Evolutionary conservation across 176 grass and related monocot genomes (phyloP).

Genomic region (Aegilops speltoides): DNA sequence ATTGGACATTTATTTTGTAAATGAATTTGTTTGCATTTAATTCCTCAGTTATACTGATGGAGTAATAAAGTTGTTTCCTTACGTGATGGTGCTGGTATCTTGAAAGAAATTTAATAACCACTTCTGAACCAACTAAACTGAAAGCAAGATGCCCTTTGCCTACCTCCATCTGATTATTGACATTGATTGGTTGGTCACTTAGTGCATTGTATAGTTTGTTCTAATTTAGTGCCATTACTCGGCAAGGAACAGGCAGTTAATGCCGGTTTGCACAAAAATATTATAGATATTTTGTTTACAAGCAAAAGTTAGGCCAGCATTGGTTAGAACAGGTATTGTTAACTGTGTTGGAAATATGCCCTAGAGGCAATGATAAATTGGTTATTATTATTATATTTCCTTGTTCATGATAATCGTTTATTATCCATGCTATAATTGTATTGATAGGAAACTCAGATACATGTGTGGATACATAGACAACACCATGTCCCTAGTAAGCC

Average conservation of each 20-base stretch:
- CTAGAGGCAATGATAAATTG: too few species aligned
- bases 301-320: background rate
- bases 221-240: conserved; percentile 5
- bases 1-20: background rate
- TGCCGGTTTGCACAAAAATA: conserved; percentile 1
- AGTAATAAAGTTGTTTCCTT: background rate
- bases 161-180: background rate
- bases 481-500: too few species aligned
- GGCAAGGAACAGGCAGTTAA: background rate
- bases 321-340: conserved; percentile 1
- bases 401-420: too few species aligned
- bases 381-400: too few species aligned
- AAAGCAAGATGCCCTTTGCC: background rate
- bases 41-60: background rate
- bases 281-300: background rate
- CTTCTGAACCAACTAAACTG: background rate
- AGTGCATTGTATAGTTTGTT: conserved; percentile 1
- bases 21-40: background rate
- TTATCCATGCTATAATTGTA: too few species aligned
- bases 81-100: background rate
- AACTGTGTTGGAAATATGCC: too few species aligned
- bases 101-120: background rate
- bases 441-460: too few species aligned
- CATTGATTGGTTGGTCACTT: background rate
- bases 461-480: too few species aligned